Evolutionary conservation across 352 stramenopile genomes (phyloP).

Genomic region (Phytophthora hibernalis): DNA sequence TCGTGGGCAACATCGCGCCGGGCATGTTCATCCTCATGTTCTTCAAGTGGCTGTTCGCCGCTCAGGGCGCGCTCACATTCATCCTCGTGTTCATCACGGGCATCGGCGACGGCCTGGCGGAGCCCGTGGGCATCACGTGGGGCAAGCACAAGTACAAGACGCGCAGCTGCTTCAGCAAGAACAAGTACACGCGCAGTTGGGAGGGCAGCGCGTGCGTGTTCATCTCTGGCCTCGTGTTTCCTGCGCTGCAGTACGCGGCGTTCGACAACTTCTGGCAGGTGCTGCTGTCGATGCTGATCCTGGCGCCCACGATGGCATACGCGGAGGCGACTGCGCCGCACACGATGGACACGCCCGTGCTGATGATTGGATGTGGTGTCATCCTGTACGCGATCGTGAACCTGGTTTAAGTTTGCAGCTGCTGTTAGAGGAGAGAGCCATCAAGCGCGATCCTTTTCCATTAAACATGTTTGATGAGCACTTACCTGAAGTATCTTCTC

Average conservation of each 20-base stretch:
- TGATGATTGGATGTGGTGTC: conserved; percentile 81
- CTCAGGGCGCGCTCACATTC: conserved; percentile 62
- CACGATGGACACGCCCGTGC: conserved; percentile 86
- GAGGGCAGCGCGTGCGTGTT: conserved; percentile 85
- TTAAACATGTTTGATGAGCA: conserved; percentile 30
- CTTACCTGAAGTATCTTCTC: not conserved
- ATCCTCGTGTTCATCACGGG: conserved; percentile 87
- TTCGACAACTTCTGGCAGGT: conserved; percentile 86
- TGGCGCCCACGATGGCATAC: conserved; percentile 85
- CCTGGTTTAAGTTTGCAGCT: conserved; percentile 36
- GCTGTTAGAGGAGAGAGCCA: conserved; percentile 23
- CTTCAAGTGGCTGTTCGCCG: conserved; percentile 86
- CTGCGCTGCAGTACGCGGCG: conserved; percentile 75
- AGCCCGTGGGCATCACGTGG: conserved; percentile 83
- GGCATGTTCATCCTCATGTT: conserved; percentile 86
- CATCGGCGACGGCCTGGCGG: conserved; percentile 78
- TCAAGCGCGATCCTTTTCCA: conserved; percentile 19
- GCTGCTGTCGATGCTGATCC: conserved; percentile 76
- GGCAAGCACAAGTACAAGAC: conserved; percentile 90
- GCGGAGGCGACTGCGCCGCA: conserved; percentile 83
- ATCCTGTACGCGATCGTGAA: conserved; percentile 76
- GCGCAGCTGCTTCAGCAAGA: conserved; percentile 80
- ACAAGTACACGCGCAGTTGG: conserved; percentile 88
- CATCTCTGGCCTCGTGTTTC: conserved; percentile 79
- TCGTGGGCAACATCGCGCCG: conserved; percentile 68